Percentiles rank a stretch among this genome's conserved stretches.
Evolutionary conservation across 257 asterid species (phyloP).

Genomic region (Solanum sitiens): DNA sequence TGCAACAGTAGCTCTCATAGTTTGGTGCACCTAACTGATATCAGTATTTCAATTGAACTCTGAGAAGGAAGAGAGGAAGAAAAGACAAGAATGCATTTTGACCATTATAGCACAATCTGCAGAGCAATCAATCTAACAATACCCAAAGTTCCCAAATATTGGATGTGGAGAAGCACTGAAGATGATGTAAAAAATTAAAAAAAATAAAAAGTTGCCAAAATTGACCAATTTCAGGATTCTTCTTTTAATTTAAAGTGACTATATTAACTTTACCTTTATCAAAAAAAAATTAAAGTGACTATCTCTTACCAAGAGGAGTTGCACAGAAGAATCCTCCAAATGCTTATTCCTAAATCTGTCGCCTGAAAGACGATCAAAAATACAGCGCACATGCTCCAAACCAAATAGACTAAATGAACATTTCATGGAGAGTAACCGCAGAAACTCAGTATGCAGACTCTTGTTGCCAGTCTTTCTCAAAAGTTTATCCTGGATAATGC

Average conservation of each 20-base stretch:
- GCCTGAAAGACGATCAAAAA: constrained; percentile 41
- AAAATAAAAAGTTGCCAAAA: not conserved
- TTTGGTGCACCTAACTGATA: not conserved
- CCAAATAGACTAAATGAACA: constrained; percentile 57
- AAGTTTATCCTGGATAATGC: constrained; percentile 44
- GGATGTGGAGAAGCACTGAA: not conserved
- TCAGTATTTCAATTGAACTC: not conserved
- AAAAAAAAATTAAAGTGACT: not conserved
- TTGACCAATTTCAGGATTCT: not conserved
- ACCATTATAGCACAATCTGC: not conserved
- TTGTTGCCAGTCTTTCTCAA: constrained; percentile 33
- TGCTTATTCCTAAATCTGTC: constrained; percentile 28
- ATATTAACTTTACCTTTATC: constrained; percentile 2
- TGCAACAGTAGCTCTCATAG: not conserved
- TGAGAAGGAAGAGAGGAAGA: not conserved
- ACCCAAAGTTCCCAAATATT: not conserved
- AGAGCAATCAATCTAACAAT: not conserved
- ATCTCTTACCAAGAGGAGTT: constrained; percentile 80
- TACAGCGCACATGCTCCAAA: constrained; percentile 40
- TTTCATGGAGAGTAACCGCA: constrained; percentile 43
- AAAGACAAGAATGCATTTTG: not conserved
- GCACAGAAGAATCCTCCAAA: constrained; percentile 36
- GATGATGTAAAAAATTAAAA: not conserved
- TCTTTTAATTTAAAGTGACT: not conserved
- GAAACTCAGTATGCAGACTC: constrained; percentile 47